Evolutionary conservation across 1,284 basidiomycete genomes (phyloP).

Genomic region (Sphaerobolus stellatus): DNA sequence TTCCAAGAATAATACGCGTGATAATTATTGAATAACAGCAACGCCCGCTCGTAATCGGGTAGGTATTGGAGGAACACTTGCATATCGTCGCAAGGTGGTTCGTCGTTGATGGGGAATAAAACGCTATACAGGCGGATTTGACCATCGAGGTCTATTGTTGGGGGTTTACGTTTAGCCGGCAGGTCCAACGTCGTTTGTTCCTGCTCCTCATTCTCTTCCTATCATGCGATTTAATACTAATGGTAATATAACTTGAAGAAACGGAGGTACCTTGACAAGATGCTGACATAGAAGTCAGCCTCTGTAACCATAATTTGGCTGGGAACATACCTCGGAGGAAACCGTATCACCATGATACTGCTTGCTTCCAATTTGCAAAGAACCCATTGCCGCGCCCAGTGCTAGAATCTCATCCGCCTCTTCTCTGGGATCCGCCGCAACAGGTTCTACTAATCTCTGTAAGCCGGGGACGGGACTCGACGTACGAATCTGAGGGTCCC

Average conservation of each 20-base stretch:
- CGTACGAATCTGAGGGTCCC: slow-evolving; percentile 11
- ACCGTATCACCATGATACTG: slow-evolving; percentile 60
- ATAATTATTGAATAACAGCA: slow-evolving; percentile 9
- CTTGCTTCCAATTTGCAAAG: slow-evolving; percentile 82
- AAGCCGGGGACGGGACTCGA: slow-evolving; percentile 10
- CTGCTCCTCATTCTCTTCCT: too few relatives aligned
- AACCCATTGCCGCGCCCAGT: slow-evolving; percentile 53
- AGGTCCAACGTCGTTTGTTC: too few relatives aligned
- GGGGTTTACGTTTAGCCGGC: slow-evolving; percentile 10
- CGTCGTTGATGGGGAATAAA: slow-evolving; percentile 7
- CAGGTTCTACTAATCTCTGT: background rate
- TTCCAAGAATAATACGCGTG: slow-evolving; percentile 10
- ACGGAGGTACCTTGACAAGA: slow-evolving; percentile 3
- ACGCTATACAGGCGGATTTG: slow-evolving; percentile 4
- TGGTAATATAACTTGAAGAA: background rate
- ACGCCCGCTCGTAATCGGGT: slow-evolving; percentile 7
- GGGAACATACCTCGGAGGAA: slow-evolving; percentile 8
- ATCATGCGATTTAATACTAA: background rate
- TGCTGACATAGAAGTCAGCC: background rate
- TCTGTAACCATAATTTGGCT: background rate
- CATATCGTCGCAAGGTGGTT: background rate
- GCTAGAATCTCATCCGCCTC: slow-evolving; percentile 8
- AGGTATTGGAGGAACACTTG: slow-evolving; percentile 4
- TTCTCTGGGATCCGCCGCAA: background rate
- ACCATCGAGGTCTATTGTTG: background rate